Conservation (phyloP, 768 basidiomycete species). For the Leucosporidium scottii region DNA sequence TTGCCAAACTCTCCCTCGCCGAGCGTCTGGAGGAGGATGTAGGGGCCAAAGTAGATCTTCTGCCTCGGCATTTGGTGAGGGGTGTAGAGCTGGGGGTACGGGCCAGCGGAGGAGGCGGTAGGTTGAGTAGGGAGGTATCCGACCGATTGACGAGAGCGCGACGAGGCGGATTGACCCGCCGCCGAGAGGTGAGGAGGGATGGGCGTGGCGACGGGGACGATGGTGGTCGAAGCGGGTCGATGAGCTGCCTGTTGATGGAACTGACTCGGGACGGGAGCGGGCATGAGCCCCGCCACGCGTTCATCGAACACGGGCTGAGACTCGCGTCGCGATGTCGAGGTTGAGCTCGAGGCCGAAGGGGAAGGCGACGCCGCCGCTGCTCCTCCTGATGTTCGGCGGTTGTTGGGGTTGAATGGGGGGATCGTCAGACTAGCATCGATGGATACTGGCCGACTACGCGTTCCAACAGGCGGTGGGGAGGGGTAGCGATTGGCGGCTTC, state of each 20-base stretch:
- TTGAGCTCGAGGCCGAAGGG: too few species aligned
- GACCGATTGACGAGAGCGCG: slow-evolving; percentile 25
- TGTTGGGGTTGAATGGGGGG: slow-evolving; percentile 35
- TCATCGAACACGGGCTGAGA: too few species aligned
- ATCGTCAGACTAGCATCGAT: slow-evolving; percentile 25
- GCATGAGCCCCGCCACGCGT: neutral
- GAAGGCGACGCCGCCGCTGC: neutral
- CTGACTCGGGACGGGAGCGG: slow-evolving; percentile 1
- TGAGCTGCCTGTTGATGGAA: neutral
- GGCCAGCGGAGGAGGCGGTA: slow-evolving; percentile 13
- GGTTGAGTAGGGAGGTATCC: slow-evolving; percentile 20
- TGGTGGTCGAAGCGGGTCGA: slow-evolving; percentile 1
- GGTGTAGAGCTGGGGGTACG: slow-evolving; percentile 32
- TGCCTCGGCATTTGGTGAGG: slow-evolving; percentile 37
- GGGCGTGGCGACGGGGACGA: slow-evolving; percentile 5
- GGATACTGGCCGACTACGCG: neutral
- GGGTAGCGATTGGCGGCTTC: slow-evolving; percentile 5
- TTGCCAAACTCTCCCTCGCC: slow-evolving; percentile 99
- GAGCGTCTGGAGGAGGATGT: slow-evolving; percentile 86
- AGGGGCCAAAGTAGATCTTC: slow-evolving; percentile 69
- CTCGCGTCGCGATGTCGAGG: too few species aligned
- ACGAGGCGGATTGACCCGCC: neutral
- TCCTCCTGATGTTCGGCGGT: slow-evolving; percentile 9
- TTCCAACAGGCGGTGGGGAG: neutral
- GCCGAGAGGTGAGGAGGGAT: neutral